Base-by-base conservation (phyloP, 352 stramenopile species). In the Phytopythium vexans region DNA sequence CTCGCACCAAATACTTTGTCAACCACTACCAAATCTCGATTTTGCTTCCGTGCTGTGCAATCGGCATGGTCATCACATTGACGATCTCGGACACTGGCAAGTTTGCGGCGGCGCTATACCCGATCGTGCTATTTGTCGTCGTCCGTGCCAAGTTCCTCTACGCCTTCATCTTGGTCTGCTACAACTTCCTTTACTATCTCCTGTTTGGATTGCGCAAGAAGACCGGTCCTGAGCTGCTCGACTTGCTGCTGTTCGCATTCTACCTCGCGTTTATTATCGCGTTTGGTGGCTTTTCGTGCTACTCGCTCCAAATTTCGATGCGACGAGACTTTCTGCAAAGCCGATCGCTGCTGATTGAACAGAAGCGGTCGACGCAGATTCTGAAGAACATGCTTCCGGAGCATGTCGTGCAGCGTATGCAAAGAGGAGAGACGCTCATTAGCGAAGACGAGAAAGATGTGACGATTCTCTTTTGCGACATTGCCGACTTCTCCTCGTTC, bases 401-500 rank as follows among this genome's bases (percentile, higher is more conserved):
- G 41, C 86, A 95, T 44, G 80, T 95, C 3, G 79, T 93, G 0
- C 77, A 92, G 50, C 78, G 83, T 6, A 91, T 95, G 82, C 82
- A 95, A 49, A 84, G 86, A 34, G 82, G 83, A 1, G 86, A 94
- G 9, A 85, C 80, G 2, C 49, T 88, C 10, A 93, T 94, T 57
- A 91, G 77, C 39, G 83, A 95, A 53, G 80, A 94, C 48, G 86
- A 95, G 50, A 88, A 90, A 42, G 84, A 94, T 43, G 83, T 95
- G 58, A 93, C 86, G 14, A 88, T 95, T 45, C 49, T 95, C 6
- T 95, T 95, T 42, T 94, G 82, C 50, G 81, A 95, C 43, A 93
- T 94, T 43, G 70, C 73, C 1, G 85, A 95, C 55, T 92, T 94
- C 58, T 71, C 70, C 1, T 89, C 77, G 0, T 88, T 93, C 48